Evolutionary conservation across 805 yeast species (phyloP).

Genomic region (Starmerella floricola): DNA sequence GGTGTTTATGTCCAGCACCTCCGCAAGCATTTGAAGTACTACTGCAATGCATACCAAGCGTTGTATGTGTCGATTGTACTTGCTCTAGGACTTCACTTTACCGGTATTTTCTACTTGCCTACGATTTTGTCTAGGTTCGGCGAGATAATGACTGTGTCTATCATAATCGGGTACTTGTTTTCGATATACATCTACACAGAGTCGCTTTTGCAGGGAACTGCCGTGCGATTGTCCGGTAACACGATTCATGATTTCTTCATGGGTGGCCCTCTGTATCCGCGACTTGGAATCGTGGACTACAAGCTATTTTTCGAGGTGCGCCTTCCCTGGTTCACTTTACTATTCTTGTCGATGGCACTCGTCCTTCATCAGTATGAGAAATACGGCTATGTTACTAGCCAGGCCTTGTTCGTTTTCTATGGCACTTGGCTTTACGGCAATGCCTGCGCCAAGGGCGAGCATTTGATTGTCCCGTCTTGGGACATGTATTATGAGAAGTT

Average conservation of each 20-base stretch:
- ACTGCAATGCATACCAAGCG: conserved; percentile 81
- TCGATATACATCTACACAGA: conserved; percentile 58
- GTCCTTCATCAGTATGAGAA: conserved; percentile 67
- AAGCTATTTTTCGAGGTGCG: conserved; percentile 98
- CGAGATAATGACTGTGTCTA: conserved; percentile 85
- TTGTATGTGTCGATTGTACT: conserved; percentile 57
- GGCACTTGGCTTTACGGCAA: conserved; percentile 94
- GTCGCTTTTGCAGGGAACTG: conserved; percentile 58
- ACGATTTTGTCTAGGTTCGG: conserved; percentile 74
- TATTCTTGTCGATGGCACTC: conserved; percentile 62
- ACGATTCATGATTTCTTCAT: conserved; percentile 81
- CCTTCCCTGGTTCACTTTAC: conserved; percentile 88
- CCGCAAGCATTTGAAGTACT: conserved; percentile 76
- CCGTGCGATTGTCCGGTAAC: conserved; percentile 85
- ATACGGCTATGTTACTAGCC: conserved; percentile 70
- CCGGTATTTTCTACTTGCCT: conserved; percentile 62
- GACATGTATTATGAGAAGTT: conserved; percentile 99
- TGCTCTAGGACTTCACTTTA: conserved; percentile 51
- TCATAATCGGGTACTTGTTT: conserved; percentile 59
- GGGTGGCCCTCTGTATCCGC: conserved; percentile 96
- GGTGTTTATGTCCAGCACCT: conserved; percentile 86
- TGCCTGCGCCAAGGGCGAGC: conserved; percentile 97
- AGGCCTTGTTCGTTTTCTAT: conserved; percentile 55
- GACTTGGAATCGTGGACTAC: conserved; percentile 82
- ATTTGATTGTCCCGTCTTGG: conserved; percentile 94